phyloP scores from a whole-genome alignment of 106 monocot species.

The Dendrobium catenatum region DNA sequence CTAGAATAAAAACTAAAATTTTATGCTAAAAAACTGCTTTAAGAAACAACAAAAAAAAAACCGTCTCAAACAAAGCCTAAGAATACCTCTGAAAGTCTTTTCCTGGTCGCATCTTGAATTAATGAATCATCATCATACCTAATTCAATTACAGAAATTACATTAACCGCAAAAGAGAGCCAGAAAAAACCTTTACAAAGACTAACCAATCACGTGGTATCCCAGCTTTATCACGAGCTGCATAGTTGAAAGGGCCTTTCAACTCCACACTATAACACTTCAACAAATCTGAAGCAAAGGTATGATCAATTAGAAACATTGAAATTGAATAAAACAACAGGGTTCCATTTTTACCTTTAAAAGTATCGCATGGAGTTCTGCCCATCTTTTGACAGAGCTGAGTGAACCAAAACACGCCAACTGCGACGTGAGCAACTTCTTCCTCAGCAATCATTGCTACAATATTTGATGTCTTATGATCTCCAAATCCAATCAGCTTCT shows the following conservation, averaged over 20 bases:
- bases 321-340: no score
- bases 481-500: constrained; percentile 78
- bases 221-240: constrained; percentile 87
- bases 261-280: constrained; percentile 61
- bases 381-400: constrained; percentile 66
- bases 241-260: constrained; percentile 93
- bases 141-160: background rate
- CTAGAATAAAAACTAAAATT: no score
- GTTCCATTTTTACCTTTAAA: constrained; percentile 44
- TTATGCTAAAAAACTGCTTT: no score
- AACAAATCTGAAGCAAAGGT: constrained; percentile 43
- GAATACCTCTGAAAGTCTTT: constrained; percentile 66
- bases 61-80: no score
- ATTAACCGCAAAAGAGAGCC: background rate
- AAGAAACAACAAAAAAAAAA: no score
- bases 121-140: constrained; percentile 73
- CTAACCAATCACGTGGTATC: constrained; percentile 88
- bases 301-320: no score
- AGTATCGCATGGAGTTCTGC: constrained; percentile 39
- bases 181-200: no score
- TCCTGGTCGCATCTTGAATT: background rate
- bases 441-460: constrained; percentile 83
- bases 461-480: constrained; percentile 76
- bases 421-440: constrained; percentile 96
- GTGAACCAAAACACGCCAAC: constrained; percentile 82